phyloP scores from a whole-genome alignment of 768 basidiomycete species.

The Lactarius evosmus region DNA sequence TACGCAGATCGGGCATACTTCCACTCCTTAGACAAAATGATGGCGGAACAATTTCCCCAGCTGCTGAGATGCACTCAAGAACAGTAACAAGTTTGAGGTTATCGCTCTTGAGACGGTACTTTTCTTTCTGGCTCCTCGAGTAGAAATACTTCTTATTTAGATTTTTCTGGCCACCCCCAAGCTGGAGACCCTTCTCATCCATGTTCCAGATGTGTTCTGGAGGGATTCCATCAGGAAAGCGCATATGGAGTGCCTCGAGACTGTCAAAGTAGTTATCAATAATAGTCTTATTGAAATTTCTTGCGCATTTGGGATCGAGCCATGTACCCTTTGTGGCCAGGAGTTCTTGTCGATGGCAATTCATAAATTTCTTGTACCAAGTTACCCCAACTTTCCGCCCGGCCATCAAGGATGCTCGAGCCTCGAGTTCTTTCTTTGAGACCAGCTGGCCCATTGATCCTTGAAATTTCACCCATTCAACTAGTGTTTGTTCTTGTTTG shows the following conservation, averaged over 20 bases:
- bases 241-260: neutral
- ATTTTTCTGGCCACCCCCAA: neutral
- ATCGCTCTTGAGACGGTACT: neutral
- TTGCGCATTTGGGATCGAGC: neutral
- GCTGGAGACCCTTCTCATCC: slow-evolving; percentile 6
- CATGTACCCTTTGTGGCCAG: too few relatives aligned
- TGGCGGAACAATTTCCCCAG: neutral
- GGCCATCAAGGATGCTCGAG: too few relatives aligned
- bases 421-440: too few relatives aligned
- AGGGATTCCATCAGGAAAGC: neutral
- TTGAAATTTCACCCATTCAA: too few relatives aligned
- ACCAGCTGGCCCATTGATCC: too few relatives aligned
- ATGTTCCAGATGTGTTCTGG: slow-evolving; percentile 7
- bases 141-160: neutral
- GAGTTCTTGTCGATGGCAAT: too few relatives aligned
- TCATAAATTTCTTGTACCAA: too few relatives aligned
- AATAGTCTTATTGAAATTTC: neutral
- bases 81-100: neutral
- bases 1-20: neutral
- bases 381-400: too few relatives aligned
- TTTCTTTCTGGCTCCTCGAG: neutral
- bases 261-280: neutral
- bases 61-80: neutral
- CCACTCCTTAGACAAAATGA: neutral
- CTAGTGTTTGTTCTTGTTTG: too few relatives aligned